Percentiles rank a stretch among this genome's conserved stretches.
phyloP scores from a whole-genome alignment of 768 basidiomycete species.

The Lactifluus subvellereus region DNA sequence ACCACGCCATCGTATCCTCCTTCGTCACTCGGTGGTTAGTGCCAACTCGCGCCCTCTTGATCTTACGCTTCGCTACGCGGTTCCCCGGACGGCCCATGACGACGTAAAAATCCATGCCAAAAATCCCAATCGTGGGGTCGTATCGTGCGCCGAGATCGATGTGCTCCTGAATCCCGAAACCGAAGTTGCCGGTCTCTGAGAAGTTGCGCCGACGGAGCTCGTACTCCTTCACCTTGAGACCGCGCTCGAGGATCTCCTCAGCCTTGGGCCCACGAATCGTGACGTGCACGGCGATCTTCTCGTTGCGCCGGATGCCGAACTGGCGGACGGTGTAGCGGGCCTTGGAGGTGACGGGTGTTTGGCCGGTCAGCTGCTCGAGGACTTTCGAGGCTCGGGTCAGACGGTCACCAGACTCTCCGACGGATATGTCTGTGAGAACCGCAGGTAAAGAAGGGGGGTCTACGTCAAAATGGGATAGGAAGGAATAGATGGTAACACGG shows the following conservation, averaged over 20 bases:
- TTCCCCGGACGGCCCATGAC: no score
- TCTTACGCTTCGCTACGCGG: no score
- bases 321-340: conserved; percentile 99
- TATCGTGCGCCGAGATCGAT: no score
- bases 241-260: conserved; percentile 13
- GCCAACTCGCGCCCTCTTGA: no score
- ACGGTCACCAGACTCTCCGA: conserved; percentile 57
- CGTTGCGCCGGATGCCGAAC: conserved; percentile 99
- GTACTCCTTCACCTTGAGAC: conserved; percentile 98
- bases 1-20: no score
- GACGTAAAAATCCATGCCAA: no score
- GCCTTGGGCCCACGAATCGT: conserved; percentile 12
- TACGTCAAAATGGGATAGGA: conserved; percentile 66
- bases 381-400: conserved; percentile 11
- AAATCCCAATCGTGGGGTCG: no score
- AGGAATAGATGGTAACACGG: not conserved
- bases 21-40: no score
- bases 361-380: conserved; percentile 12
- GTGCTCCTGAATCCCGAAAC: no score
- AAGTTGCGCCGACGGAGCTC: conserved; percentile 47
- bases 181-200: no score
- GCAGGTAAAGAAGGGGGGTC: conserved; percentile 55
- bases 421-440: conserved; percentile 83
- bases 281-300: conserved; percentile 87
- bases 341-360: conserved; percentile 66